phyloP scores from a whole-genome alignment of 345 rosid species.

The Melaleuca alternifolia region DNA sequence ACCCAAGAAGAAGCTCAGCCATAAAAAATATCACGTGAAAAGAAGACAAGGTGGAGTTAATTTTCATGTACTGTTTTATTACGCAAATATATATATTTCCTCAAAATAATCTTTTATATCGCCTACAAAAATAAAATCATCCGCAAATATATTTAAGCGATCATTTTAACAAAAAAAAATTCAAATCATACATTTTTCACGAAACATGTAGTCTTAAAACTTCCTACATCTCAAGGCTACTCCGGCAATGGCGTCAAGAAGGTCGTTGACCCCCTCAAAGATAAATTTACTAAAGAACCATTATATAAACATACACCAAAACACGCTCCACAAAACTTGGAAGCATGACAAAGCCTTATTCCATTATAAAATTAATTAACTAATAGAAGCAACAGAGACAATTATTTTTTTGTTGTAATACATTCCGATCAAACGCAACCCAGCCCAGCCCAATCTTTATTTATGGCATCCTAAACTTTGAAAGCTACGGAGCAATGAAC shows the following conservation, averaged over 20 bases:
- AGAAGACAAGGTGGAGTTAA: no score
- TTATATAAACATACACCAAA: neutral
- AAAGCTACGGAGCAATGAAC: neutral
- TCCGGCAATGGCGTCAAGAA: neutral
- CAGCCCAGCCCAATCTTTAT: neutral
- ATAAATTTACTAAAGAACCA: neutral
- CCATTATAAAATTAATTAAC: neutral
- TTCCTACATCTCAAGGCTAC: neutral
- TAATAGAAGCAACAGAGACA: neutral
- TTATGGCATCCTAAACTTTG: neutral
- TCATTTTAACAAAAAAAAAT: neutral
- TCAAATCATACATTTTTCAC: neutral
- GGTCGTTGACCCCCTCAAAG: neutral
- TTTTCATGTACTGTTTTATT: no score
- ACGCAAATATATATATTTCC: no score
- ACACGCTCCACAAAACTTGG: neutral
- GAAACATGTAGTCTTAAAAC: neutral
- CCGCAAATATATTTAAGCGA: rapidly evolving
- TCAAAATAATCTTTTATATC: rapidly evolving
- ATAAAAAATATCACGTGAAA: neutral
- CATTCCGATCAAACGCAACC: neutral
- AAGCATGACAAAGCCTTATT: neutral
- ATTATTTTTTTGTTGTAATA: neutral
- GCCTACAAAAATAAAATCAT: no score
- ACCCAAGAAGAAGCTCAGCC: neutral